Percentiles rank a stretch among this genome's conserved stretches.
Conservation (phyloP, 108 stramenopile genomes). For the Pseudonitzschia multistriata region DNA sequence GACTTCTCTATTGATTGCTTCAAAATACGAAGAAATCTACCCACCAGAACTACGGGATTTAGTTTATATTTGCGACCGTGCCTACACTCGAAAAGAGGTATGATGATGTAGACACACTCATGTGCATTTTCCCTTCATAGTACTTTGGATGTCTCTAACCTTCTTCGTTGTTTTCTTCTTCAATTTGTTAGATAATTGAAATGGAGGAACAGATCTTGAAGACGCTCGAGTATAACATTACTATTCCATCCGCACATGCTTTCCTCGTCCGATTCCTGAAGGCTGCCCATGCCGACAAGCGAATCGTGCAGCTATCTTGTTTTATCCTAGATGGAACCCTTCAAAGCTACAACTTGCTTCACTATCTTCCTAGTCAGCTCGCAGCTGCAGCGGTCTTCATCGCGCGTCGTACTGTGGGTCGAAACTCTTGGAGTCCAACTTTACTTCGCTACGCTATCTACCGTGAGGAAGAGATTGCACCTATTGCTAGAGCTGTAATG, state of each 20-base stretch:
- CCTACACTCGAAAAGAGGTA: constrained; percentile 53
- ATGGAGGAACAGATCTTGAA: constrained; percentile 93
- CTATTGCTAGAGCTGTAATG: constrained; percentile 75
- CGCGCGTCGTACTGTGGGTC: constrained; percentile 79
- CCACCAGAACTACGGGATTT: constrained; percentile 97
- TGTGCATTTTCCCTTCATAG: neutral
- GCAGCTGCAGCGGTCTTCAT: constrained; percentile 92
- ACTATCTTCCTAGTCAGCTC: constrained; percentile 86
- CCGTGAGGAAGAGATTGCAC: constrained; percentile 73
- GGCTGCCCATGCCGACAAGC: constrained; percentile 89
- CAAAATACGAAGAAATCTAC: constrained; percentile 99
- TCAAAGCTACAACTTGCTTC: constrained; percentile 88
- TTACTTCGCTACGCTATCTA: constrained; percentile 84
- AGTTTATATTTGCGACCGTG: constrained; percentile 95
- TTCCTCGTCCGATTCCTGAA: constrained; percentile 94
- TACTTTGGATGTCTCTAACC: neutral
- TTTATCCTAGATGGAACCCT: constrained; percentile 93
- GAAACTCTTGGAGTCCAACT: constrained; percentile 92
- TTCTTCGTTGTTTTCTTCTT: neutral
- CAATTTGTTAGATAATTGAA: constrained; percentile 72
- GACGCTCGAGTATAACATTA: constrained; percentile 86
- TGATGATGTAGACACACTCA: neutral
- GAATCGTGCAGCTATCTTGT: constrained; percentile 89
- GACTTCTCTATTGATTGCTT: constrained; percentile 93
- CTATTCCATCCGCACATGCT: constrained; percentile 86